phyloP scores from a whole-genome alignment of 1,284 basidiomycete genomes.

The Apiotrichum laibachii region DNA sequence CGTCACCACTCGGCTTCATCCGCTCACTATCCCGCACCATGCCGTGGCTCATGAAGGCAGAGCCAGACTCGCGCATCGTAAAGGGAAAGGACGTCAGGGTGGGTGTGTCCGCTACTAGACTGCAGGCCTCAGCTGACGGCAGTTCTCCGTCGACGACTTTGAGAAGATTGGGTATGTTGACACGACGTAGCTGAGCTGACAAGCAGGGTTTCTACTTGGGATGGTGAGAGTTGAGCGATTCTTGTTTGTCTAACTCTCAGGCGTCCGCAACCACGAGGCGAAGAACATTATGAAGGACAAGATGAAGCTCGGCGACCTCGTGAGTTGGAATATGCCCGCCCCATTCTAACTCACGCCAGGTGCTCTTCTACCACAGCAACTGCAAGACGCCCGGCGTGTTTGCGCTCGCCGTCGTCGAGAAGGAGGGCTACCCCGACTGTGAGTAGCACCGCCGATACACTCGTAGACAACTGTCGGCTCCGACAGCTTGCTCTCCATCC shows the following conservation, averaged over 20 bases:
- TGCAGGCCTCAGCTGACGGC: conserved; percentile 3
- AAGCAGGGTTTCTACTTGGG: conserved; percentile 72
- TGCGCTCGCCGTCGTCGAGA: conserved; percentile 75
- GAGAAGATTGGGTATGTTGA: conserved; percentile 57
- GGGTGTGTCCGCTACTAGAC: conserved; percentile 56
- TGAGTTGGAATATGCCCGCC: too few relatives aligned
- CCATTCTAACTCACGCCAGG: conserved; percentile 31
- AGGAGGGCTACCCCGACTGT: conserved; percentile 88
- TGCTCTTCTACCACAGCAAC: conserved; percentile 84
- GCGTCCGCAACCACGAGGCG: conserved; percentile 76
- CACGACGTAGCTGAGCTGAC: neutral
- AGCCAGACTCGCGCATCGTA: conserved; percentile 79
- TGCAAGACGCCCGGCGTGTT: conserved; percentile 84
- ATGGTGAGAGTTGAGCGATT: conserved; percentile 61
- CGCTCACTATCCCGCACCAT: conserved; percentile 20
- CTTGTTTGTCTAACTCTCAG: conserved; percentile 18
- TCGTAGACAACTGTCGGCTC: neutral
- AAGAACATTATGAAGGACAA: conserved; percentile 81
- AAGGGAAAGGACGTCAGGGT: conserved; percentile 90
- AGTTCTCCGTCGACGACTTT: conserved; percentile 92
- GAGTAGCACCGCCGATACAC: conserved; percentile 41
- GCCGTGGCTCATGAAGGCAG: conserved; percentile 84
- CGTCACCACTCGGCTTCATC: neutral
- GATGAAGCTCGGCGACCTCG: conserved; percentile 82
- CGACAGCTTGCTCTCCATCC: neutral